These are phyloP conservation scores for Micromonas pusilla DNA, from an alignment of 139 green algal genomes.

Conservation along the genomic window DNA sequence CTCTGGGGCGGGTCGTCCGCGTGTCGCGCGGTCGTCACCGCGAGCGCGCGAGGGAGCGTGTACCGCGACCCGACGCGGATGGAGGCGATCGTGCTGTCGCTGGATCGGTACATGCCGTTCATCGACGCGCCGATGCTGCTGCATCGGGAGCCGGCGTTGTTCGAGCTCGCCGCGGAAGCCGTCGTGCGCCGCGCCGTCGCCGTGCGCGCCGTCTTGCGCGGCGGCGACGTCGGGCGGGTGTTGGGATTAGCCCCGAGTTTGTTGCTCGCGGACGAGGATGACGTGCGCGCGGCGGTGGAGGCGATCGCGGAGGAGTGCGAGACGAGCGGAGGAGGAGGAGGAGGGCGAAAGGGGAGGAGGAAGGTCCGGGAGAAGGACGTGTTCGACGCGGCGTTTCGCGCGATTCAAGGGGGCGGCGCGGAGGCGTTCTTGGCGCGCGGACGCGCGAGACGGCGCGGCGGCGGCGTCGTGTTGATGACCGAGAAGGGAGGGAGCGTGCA, in stretches of 20 bases:
- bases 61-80: constrained; percentile 3
- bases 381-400: neutral
- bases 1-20: constrained; percentile 10
- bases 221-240: neutral
- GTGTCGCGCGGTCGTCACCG: neutral
- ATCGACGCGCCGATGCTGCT: constrained; percentile 14
- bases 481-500: too few species aligned
- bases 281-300: neutral
- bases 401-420: neutral
- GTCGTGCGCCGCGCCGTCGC: neutral
- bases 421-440: neutral
- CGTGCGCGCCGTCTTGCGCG: neutral
- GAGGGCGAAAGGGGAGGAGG: neutral
- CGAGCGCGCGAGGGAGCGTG: constrained; percentile 5
- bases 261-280: neutral
- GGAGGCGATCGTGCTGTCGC: neutral
- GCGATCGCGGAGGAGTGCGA: neutral
- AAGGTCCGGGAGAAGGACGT: neutral
- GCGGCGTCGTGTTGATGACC: neutral
- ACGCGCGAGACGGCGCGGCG: neutral
- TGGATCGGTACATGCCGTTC: constrained; percentile 18
- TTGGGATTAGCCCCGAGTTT: neutral
- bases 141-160: neutral
- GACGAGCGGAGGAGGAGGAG: neutral
- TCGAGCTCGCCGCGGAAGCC: neutral